Base-by-base conservation (phyloP, 768 basidiomycete genomes). In the Pleurotus cornucopiae region DNA sequence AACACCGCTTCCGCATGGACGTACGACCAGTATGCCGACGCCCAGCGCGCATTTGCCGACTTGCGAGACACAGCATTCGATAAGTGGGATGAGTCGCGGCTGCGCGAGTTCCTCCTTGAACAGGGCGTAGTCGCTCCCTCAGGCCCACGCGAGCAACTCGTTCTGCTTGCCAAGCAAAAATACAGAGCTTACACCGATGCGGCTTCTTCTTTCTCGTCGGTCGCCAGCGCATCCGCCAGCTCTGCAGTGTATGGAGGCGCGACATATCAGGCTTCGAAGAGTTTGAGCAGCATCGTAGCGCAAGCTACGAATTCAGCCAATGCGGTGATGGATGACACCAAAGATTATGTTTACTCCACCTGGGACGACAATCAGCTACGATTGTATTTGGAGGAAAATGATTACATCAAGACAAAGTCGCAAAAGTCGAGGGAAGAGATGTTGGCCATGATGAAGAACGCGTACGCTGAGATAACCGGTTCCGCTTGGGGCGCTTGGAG, bases 401-500 rank as follows among this genome's bases (percentile, higher is more conserved):
- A 88, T 21, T 73, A 91, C 39, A 63, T 91, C 58, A 80, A 89
- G 63, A 79, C 87, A 2, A 85, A 73, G 58, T 58, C 71, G 18
- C 73, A 84, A 60, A 80, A 82, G 56, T 85, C 79, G 53, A 82
- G 83, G 43, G 78, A 83, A 6, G 85, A 96, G 61, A 69, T 97
- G 34, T 67, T 90, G 34, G 73, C 73, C 9, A 76, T 88, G 65
- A 88, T 94, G 81, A 76, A 79, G 38, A 75, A 83, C 30, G 77
- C 84, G 0, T 94, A 93, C 66, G 81, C 80, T 39, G 75, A 77
- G 49, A 76, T 82, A 5, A 65, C 83, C 18, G 72, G 79, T 55
- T 88, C 89, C 2, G 69, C 88, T 38, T 98, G 90, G 84, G 76
- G 90, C 18, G 81, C 85, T 2, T 98, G 96, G 95, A 86, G 85